These are phyloP conservation scores for Phytopythium vexans DNA, from an alignment of 352 stramenopile species.

Conservation along the genomic window DNA sequence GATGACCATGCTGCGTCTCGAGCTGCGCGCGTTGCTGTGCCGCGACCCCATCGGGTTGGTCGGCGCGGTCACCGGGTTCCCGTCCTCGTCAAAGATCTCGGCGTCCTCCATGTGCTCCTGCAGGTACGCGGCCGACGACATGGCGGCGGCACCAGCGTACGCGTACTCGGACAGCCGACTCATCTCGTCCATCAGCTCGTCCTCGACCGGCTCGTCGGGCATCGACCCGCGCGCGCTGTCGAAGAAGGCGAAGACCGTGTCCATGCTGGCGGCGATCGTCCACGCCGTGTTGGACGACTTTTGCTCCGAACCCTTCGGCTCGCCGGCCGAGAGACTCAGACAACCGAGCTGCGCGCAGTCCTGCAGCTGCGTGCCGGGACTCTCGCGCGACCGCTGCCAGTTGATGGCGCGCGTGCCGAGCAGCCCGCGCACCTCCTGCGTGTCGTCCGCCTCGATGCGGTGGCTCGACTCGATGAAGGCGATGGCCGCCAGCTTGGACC, in stretches of 20 bases:
- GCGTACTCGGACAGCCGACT: constrained; percentile 68
- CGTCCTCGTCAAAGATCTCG: constrained; percentile 59
- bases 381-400: constrained; percentile 75
- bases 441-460: constrained; percentile 59
- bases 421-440: constrained; percentile 58
- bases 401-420: constrained; percentile 77
- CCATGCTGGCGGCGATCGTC: constrained; percentile 81
- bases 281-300: constrained; percentile 79
- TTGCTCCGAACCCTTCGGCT: constrained; percentile 58
- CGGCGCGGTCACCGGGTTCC: neutral
- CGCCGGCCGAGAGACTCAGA: constrained; percentile 70
- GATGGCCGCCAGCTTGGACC: constrained; percentile 62
- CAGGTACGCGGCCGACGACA: constrained; percentile 45
- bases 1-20: constrained; percentile 76
- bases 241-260: constrained; percentile 85
- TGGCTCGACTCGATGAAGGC: constrained; percentile 85
- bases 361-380: constrained; percentile 60
- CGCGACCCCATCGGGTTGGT: constrained; percentile 25
- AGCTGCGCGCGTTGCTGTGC: constrained; percentile 36
- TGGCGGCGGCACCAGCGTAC: constrained; percentile 52
- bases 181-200: constrained; percentile 82
- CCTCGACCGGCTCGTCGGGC: constrained; percentile 64
- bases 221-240: constrained; percentile 76
- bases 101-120: constrained; percentile 72
- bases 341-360: constrained; percentile 72